Conservation (phyloP, 352 stramenopile species). For the Detonula confervacea region DNA sequence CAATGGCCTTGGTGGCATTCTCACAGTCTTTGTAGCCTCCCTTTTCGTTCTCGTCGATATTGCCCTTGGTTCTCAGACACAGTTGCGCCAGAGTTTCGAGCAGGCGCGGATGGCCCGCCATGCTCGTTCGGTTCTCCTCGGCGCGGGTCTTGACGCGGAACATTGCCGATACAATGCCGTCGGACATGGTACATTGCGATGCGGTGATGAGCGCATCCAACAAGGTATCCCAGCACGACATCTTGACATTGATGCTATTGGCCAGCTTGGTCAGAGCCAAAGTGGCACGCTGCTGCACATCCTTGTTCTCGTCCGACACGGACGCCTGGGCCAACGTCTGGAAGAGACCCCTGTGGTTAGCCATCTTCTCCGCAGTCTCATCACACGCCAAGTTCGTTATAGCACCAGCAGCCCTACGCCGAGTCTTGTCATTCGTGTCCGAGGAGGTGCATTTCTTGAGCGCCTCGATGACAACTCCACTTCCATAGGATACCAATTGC, state of each 20-base stretch:
- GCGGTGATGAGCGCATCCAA: slow-evolving; percentile 78
- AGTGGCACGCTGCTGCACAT: slow-evolving; percentile 77
- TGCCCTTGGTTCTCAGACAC: slow-evolving; percentile 24
- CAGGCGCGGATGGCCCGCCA: slow-evolving; percentile 71
- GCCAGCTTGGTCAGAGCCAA: slow-evolving; percentile 83
- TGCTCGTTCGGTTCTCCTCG: slow-evolving; percentile 73
- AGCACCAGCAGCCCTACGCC: slow-evolving; percentile 69
- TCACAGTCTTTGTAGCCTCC: slow-evolving; percentile 67
- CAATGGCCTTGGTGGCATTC: slow-evolving; percentile 79
- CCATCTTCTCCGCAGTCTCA: slow-evolving; percentile 75
- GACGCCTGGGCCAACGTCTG: slow-evolving; percentile 67
- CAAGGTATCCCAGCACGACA: slow-evolving; percentile 65
- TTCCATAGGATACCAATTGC: slow-evolving; percentile 64
- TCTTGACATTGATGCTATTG: slow-evolving; percentile 65
- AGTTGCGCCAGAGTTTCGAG: slow-evolving; percentile 68
- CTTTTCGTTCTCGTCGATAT: neutral
- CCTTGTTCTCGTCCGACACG: slow-evolving; percentile 68
- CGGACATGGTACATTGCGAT: slow-evolving; percentile 55
- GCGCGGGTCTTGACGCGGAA: slow-evolving; percentile 79
- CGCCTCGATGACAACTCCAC: slow-evolving; percentile 78
- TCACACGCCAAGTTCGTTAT: slow-evolving; percentile 83
- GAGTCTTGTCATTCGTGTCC: slow-evolving; percentile 71
- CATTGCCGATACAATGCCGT: slow-evolving; percentile 72
- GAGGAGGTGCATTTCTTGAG: slow-evolving; percentile 70
- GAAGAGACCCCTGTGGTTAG: slow-evolving; percentile 70